Base-by-base conservation (phyloP, 345 rosid genomes). In the Toxicodendron radicans region DNA sequence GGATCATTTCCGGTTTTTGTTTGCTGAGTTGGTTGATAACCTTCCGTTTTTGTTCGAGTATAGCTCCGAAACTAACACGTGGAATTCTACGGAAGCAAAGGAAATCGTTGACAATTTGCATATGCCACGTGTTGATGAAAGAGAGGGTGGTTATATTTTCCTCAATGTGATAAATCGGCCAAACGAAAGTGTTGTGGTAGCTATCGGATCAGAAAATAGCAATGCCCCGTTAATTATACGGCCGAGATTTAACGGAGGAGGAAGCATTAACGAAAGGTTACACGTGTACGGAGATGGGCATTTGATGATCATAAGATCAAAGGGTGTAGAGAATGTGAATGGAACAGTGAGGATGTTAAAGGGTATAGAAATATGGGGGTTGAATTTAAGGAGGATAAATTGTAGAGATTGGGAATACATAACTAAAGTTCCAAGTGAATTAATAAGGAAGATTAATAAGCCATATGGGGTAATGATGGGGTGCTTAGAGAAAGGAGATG, bases 261-360 rank as follows among this genome's bases (percentile, higher is more conserved):
- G 67, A 16, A 77, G 66, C 30, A 46, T 68, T 24, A 75, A 58
- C 2, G 81, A 85, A 48, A 71, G 66, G 73, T 66, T 78, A 23
- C 78, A 83, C 63, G 87, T 88, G 80, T 85, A 81, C 78, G 98
- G 97, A 32, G 97, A 89, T 59, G 92, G 89, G 35, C 82, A 87
- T 73, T 48, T 87, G 87, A 66, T 88, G 75, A 70, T 89, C 1
- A 60, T 87, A 12, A 80, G 85, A 78, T 83, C 88, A 30, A 73
- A 66, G 10, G 80, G 57, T 1, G 54, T 32, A 1, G 77, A 68
- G 1, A 64, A 73, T 1, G 53, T 3, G 35, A 58, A 35, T 0
- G 38, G 63, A 17, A 82, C 75, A 41, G 59, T 66, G 70, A 81
- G 86, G 73, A 21, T 64, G 77, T 1, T 86, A 30, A 75, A 64